Evolutionary conservation across 345 rosid genomes (phyloP).

Genomic region (Hibiscus mutabilis): DNA sequence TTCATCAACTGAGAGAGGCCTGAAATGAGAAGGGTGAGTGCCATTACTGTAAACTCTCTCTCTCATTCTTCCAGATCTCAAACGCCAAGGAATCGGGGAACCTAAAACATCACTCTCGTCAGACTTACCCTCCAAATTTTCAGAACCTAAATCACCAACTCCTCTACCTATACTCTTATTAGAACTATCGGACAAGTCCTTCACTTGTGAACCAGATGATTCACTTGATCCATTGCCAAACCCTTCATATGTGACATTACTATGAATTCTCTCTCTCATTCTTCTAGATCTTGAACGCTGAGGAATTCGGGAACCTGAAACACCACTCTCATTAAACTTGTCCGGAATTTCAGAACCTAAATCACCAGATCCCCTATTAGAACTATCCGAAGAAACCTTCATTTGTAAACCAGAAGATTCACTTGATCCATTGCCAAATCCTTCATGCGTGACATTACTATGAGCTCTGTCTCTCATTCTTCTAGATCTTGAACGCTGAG

Average conservation of each 20-base stretch:
- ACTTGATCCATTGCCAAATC: slow-evolving; percentile 25
- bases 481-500: slow-evolving; percentile 41
- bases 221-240: slow-evolving; percentile 25
- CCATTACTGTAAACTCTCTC: slow-evolving; percentile 11
- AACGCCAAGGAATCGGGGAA: neutral
- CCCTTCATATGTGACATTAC: neutral
- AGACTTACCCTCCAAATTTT: too few relatives aligned
- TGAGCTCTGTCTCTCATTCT: slow-evolving; percentile 26
- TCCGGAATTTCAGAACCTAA: too few relatives aligned
- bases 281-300: slow-evolving; percentile 29
- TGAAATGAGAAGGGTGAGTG: slow-evolving; percentile 22
- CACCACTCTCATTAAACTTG: too few relatives aligned
- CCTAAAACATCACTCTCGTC: too few relatives aligned
- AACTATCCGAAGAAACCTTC: neutral
- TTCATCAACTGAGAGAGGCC: neutral
- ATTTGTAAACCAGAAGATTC: slow-evolving; percentile 21
- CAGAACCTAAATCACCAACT: too few relatives aligned
- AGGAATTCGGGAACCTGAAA: too few relatives aligned
- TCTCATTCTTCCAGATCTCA: slow-evolving; percentile 35
- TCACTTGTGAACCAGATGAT: slow-evolving; percentile 24
- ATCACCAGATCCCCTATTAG: neutral
- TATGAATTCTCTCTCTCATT: slow-evolving; percentile 23
- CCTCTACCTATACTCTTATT: too few relatives aligned
- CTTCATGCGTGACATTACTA: slow-evolving; percentile 5
- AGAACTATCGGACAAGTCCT: too few relatives aligned